Conservation (phyloP, 495 filamentous ascomycete genomes). For the Geoglossum glabrum region DNA sequence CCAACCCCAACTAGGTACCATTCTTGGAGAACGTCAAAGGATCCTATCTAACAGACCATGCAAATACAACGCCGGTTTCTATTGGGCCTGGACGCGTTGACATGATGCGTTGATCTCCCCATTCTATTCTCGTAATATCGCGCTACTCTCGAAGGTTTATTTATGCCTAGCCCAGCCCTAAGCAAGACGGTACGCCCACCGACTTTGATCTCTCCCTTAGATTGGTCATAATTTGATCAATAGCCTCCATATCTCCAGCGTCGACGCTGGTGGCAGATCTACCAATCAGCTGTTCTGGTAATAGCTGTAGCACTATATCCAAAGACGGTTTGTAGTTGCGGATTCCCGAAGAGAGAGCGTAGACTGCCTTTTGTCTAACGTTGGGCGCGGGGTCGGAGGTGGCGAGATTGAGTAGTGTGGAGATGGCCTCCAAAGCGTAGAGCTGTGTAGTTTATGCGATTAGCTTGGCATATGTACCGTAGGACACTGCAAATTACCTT, state of each 20-base stretch:
- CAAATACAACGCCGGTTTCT: neutral
- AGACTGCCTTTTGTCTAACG: slow-evolving; percentile 72
- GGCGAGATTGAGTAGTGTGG: slow-evolving; percentile 44
- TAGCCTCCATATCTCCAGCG: slow-evolving; percentile 64
- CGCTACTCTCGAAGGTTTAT: neutral
- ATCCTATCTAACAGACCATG: neutral
- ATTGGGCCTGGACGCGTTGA: neutral
- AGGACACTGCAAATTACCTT: slow-evolving; percentile 22
- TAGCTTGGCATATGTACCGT: neutral
- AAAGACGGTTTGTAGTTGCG: slow-evolving; percentile 73
- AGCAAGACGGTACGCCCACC: neutral
- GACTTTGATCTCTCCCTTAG: slow-evolving; percentile 32
- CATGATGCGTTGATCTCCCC: neutral
- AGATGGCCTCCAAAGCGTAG: slow-evolving; percentile 47
- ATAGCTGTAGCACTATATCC: slow-evolving; percentile 36
- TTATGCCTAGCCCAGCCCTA: neutral
- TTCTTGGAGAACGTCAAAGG: neutral
- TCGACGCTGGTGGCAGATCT: slow-evolving; percentile 29
- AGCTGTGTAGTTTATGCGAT: slow-evolving; percentile 21
- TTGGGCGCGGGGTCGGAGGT: slow-evolving; percentile 34
- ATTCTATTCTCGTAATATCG: neutral
- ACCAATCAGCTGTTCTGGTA: slow-evolving; percentile 39
- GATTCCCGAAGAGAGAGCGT: slow-evolving; percentile 62
- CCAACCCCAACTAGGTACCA: neutral
- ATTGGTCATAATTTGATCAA: slow-evolving; percentile 51